A percentile compares a stretch with the other conserved stretches of the same genome.
Conservation (phyloP, 2,329 filamentous ascomycete species). For the Leptographium lundbergii region DNA sequence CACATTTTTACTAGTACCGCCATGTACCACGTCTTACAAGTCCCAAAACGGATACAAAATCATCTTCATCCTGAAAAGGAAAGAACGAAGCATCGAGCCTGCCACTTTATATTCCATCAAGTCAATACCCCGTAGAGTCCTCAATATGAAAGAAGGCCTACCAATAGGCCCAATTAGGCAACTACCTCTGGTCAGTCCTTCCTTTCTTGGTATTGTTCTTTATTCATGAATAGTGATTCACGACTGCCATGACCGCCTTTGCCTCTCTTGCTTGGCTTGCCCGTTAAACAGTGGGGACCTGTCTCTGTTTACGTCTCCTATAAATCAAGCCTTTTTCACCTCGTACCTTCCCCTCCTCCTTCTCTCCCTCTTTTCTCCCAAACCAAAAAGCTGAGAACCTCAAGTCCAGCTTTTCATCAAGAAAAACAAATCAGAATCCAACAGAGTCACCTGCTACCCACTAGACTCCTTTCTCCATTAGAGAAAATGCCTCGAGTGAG, state of each 20-base stretch:
- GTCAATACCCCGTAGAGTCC: neutral
- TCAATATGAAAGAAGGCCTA: neutral
- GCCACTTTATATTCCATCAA: neutral
- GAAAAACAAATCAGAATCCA: neutral
- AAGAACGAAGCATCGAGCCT: neutral
- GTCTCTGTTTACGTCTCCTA: neutral
- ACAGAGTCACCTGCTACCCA: neutral
- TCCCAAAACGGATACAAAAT: neutral
- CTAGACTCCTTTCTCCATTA: neutral
- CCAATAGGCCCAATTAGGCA: neutral
- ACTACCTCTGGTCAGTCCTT: neutral
- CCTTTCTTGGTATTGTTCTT: neutral
- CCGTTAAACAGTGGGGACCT: neutral
- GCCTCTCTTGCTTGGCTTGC: neutral
- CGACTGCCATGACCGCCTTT: neutral
- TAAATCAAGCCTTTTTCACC: neutral
- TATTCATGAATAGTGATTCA: neutral
- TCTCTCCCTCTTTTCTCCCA: neutral
- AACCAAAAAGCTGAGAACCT: neutral
- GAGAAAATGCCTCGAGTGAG: neutral
- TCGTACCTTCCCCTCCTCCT: neutral
- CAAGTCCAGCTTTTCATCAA: neutral
- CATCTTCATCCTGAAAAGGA: neutral
- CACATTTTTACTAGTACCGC: neutral
- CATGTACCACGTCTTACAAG: neutral